Evolutionary conservation across 2,329 filamentous ascomycete genomes (phyloP), one percentile per base, ranked within the genome.

Genomic region (Trichoderma simmonsii): DNA sequence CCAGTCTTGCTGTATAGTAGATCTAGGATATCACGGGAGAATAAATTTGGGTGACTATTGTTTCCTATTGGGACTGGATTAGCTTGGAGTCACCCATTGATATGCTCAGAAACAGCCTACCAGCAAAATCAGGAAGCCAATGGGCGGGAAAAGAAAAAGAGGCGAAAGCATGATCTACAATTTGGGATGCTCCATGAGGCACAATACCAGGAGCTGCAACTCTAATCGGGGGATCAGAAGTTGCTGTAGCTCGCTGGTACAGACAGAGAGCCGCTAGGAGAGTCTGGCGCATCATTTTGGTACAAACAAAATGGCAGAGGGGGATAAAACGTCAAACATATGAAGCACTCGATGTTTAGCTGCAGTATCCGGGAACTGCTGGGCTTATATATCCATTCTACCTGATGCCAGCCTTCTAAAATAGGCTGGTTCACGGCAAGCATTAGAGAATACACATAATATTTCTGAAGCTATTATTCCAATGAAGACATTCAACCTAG

Each of bases 101-200:
- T 48, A n/a, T 48, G 34, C 24, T 4, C 9, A 36, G 15, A 8
- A 15, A 6, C 8, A 28, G 2, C 21, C 24, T 65, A 67, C 64
- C 64, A 21, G 64, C 64, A 39, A 59, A 67, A 57, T 67, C 64
- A 1, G 64, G 48, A 43, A 67, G 51, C 64, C 64, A 67, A 57
- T 67, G 64, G 11, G 64, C 64, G 2, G 64, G 64, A 11, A 67
- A 67, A 21, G 64, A 67, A 24, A 67, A 67, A 21, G 64, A 67
- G 18, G 64, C 64, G 6, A 67, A 67, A 21, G 64, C 64, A 43
- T 67, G 64, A 18, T 67, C 64, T 18, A 67, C 64, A 21, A 67
- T 43, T 57, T 57, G 51, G 6, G 64, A 67, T 4, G 51, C 64
- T 8, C 64, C 51, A 43, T 4, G 32, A 26, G 64, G 64, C 15